Evolutionary conservation across 306 rosid genomes (phyloP).

Genomic region (Hippophae gyantsensis): DNA sequence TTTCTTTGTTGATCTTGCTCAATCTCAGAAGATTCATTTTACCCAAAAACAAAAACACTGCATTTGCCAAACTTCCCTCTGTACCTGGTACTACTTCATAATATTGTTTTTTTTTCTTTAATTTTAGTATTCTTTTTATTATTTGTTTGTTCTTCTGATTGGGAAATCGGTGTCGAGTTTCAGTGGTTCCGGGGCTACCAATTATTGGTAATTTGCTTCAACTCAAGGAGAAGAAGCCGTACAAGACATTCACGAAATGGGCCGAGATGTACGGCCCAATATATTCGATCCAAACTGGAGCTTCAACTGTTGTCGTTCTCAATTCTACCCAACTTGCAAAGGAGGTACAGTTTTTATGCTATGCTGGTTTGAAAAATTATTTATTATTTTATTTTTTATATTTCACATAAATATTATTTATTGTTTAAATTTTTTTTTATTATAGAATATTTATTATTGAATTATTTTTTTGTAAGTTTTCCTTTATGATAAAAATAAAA

Average conservation of each 20-base stretch:
- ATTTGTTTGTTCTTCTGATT: not conserved
- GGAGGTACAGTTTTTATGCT: constrained; percentile 36
- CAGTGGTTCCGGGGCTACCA: constrained; percentile 78
- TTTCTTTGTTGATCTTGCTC: constrained; percentile 28
- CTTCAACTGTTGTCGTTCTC: constrained; percentile 76
- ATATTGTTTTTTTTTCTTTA: not conserved
- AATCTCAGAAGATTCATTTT: constrained; percentile 3
- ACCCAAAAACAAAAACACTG: constrained; percentile 5
- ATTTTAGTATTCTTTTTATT: no score
- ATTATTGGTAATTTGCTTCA: constrained; percentile 81
- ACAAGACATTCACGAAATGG: constrained; percentile 70
- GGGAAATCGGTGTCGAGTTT: constrained; percentile 12
- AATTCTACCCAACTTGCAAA: constrained; percentile 56
- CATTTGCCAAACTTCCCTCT: constrained; percentile 33
- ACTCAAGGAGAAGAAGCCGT: constrained; percentile 88
- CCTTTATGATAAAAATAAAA: no score
- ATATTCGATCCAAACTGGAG: constrained; percentile 69
- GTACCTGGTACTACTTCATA: constrained; percentile 44
- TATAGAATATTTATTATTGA: no score
- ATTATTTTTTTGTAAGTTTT: no score
- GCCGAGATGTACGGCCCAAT: constrained; percentile 64
- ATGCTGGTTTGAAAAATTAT: no score
- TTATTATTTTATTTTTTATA: no score
- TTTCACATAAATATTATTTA: no score
- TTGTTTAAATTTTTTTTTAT: no score